Evolutionary conservation across 148 eudicot species (phyloP).

Genomic region (Rhododendron vialii): DNA sequence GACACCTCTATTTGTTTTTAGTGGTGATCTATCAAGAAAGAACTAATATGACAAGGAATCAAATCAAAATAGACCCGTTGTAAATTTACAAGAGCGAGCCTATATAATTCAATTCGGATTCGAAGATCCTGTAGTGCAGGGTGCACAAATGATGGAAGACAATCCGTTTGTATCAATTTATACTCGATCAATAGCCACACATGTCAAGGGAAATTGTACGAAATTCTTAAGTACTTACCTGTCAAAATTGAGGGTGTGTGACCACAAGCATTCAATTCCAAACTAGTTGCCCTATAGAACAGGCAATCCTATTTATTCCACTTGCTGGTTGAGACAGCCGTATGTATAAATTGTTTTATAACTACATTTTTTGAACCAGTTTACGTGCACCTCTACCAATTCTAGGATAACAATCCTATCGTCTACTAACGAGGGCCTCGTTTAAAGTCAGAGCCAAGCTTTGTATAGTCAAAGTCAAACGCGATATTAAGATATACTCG

Average conservation of each 20-base stretch:
- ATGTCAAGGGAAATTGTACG: background rate
- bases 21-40: background rate
- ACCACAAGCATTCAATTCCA: conserved; percentile 6
- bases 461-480: too few relatives aligned
- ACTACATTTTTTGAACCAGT: too few relatives aligned
- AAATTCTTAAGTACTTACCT: background rate
- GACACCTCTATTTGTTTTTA: too few relatives aligned
- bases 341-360: too few relatives aligned
- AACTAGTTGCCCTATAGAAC: background rate
- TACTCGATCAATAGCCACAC: background rate
- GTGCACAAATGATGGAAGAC: background rate
- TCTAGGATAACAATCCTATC: too few relatives aligned
- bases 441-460: too few relatives aligned
- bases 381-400: too few relatives aligned
- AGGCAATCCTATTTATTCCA: background rate
- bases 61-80: background rate
- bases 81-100: background rate
- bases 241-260: background rate
- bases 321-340: background rate
- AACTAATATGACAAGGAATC: background rate
- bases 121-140: too few relatives aligned
- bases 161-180: background rate
- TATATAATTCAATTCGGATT: background rate
- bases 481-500: too few relatives aligned
- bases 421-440: too few relatives aligned